Percentiles rank a stretch among this genome's conserved stretches.
These are phyloP conservation scores for Fusarium sublunatum DNA, from an alignment of 2,329 filamentous ascomycete genomes.

Conservation along the genomic window DNA sequence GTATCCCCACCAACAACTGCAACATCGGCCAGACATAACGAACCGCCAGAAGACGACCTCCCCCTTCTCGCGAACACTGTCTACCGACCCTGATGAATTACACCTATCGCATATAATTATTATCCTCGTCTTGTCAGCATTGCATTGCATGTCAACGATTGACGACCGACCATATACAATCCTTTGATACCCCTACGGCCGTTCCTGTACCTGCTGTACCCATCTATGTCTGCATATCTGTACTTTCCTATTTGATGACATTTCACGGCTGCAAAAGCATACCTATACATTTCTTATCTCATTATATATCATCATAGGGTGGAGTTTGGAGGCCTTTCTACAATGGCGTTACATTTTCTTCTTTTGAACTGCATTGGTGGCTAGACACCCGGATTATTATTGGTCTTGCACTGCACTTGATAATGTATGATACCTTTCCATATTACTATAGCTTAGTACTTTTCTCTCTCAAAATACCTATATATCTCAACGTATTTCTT, in stretches of 20 bases:
- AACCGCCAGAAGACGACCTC: slow-evolving; percentile 43
- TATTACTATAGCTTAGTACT: slow-evolving; percentile 15
- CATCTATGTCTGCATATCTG: slow-evolving; percentile 16
- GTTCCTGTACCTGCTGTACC: slow-evolving; percentile 8
- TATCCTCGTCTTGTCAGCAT: slow-evolving; percentile 16
- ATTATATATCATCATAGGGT: slow-evolving; percentile 28
- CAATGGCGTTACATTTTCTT: slow-evolving; percentile 6
- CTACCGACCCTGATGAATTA: slow-evolving; percentile 55
- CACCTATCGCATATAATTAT: slow-evolving; percentile 10
- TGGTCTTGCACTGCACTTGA: slow-evolving; percentile 16
- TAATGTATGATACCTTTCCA: slow-evolving; percentile 13
- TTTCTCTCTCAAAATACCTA: slow-evolving; percentile 17
- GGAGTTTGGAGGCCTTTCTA: slow-evolving; percentile 14
- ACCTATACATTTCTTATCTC: slow-evolving; percentile 26
- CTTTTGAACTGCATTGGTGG: neutral
- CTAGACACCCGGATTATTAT: neutral
- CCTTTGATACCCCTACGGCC: slow-evolving; percentile 44
- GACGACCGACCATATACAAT: slow-evolving; percentile 45
- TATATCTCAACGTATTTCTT: slow-evolving; percentile 8
- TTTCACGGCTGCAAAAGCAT: slow-evolving; percentile 40
- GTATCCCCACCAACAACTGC: slow-evolving; percentile 50
- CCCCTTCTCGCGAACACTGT: slow-evolving; percentile 63
- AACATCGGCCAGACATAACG: slow-evolving; percentile 37
- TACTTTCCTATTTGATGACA: slow-evolving; percentile 24
- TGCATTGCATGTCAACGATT: slow-evolving; percentile 39